These are phyloP conservation scores for Nothophytophthora sp. DNA, from an alignment of 352 stramenopile genomes.

Conservation along the genomic window DNA sequence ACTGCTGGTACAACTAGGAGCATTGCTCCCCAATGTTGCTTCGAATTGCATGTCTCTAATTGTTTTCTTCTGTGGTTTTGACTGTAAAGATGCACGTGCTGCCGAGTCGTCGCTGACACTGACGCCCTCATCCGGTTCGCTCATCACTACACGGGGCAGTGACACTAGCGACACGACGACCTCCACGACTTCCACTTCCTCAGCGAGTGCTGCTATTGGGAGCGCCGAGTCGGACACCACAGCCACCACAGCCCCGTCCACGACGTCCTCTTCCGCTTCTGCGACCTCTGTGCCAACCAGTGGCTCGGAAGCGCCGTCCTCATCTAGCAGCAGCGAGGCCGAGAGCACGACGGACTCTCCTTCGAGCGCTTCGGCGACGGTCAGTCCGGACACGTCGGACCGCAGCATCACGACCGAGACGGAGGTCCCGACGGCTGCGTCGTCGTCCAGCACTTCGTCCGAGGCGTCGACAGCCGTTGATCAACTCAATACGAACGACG, in stretches of 20 bases:
- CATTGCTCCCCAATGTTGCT: no score
- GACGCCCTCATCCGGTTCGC: constrained; percentile 18
- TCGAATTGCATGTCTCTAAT: neutral
- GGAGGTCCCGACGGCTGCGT: neutral
- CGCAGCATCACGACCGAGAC: constrained; percentile 9
- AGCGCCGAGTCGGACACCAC: constrained; percentile 11
- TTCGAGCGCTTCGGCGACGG: constrained; percentile 10
- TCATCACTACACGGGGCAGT: constrained; percentile 14
- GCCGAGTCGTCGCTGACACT: constrained; percentile 1
- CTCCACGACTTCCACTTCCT: neutral
- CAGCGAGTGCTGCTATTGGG: constrained; percentile 2
- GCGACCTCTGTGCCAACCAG: constrained; percentile 2
- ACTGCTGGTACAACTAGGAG: constrained; percentile 7
- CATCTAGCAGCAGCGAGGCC: constrained; percentile 11
- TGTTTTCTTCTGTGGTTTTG: neutral
- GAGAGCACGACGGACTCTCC: constrained; percentile 5
- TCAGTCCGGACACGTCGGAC: constrained; percentile 5
- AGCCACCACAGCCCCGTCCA: constrained; percentile 4
- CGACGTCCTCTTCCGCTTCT: neutral
- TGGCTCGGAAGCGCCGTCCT: constrained; percentile 2
- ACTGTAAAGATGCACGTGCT: constrained; percentile 13
- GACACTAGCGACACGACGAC: neutral
- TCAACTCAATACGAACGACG: constrained; percentile 13
- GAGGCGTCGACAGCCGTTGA: constrained; percentile 20
- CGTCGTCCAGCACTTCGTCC: constrained; percentile 6